Conservation (phyloP, 352 stramenopile genomes). For the Pythium brassicae region DNA sequence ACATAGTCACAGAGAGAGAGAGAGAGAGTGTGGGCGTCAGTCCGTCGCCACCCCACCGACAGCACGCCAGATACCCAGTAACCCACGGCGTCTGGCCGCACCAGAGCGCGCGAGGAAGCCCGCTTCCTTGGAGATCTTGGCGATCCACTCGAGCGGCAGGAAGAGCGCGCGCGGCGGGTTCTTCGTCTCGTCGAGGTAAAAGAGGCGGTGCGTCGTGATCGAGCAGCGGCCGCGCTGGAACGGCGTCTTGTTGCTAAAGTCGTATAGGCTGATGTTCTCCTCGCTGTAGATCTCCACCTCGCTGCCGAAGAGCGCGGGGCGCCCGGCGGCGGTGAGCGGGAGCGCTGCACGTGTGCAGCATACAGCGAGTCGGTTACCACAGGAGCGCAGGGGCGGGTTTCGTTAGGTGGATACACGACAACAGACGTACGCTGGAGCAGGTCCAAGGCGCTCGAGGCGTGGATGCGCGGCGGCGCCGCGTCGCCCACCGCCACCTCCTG, state of each 20-base stretch:
- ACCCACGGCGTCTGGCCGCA: neutral
- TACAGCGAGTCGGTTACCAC: neutral
- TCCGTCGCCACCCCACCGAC: neutral
- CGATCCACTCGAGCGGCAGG: constrained; percentile 70
- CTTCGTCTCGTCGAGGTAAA: constrained; percentile 69
- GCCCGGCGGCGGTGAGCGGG: constrained; percentile 60
- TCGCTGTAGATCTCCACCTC: constrained; percentile 89
- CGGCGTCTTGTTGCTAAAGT: constrained; percentile 71
- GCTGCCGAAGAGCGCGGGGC: constrained; percentile 65
- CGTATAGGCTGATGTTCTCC: constrained; percentile 80
- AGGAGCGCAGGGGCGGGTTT: too few species aligned
- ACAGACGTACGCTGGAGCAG: neutral
- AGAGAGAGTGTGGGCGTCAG: neutral
- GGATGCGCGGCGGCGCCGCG: neutral
- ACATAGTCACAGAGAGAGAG: neutral
- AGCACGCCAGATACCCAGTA: too few species aligned
- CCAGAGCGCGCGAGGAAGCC: constrained; percentile 77
- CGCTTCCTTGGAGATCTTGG: constrained; percentile 67
- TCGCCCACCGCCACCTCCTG: neutral
- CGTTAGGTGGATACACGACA: too few species aligned
- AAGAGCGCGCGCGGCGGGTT: constrained; percentile 56
- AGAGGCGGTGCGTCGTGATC: constrained; percentile 80
- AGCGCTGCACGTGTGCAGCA: constrained; percentile 31
- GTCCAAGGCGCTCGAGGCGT: neutral
- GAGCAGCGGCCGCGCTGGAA: constrained; percentile 68